Percentiles rank a stretch among this genome's conserved stretches.
Conservation (phyloP, 2,329 filamentous ascomycete genomes). For the Hysterium pulicare region DNA sequence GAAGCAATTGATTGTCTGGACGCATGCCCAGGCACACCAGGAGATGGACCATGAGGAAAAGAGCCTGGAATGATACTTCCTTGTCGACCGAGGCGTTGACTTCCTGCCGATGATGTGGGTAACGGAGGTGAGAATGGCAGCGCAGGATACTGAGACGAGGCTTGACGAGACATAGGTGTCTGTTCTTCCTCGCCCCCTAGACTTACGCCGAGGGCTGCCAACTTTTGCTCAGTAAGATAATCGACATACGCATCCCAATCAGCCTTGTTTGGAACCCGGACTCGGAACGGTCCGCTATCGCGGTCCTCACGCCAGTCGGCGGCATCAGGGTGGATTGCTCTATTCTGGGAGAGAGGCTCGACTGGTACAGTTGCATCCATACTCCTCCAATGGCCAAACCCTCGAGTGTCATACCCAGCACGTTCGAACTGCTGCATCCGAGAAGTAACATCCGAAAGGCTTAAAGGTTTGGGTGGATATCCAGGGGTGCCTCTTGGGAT, state of each 20-base stretch:
- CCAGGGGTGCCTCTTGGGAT: constrained; percentile 40
- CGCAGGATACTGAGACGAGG: constrained; percentile 70
- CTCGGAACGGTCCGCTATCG: constrained; percentile 52
- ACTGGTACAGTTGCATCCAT: constrained; percentile 22
- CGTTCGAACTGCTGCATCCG: constrained; percentile 67
- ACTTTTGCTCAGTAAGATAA: constrained; percentile 82
- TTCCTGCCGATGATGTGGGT: constrained; percentile 73
- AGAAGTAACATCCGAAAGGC: constrained; percentile 52
- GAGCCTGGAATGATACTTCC: constrained; percentile 55
- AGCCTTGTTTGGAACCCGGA: constrained; percentile 68
- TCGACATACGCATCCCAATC: constrained; percentile 78
- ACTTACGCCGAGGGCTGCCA: constrained; percentile 85
- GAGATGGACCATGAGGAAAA: constrained; percentile 57
- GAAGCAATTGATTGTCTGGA: constrained; percentile 65
- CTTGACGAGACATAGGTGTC: constrained; percentile 65
- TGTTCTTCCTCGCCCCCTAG: constrained; percentile 68
- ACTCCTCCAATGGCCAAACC: constrained; percentile 63
- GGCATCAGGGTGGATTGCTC: constrained; percentile 63
- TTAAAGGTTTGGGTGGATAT: constrained; percentile 43
- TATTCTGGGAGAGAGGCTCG: constrained; percentile 53
- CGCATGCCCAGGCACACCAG: constrained; percentile 56
- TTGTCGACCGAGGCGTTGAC: constrained; percentile 58
- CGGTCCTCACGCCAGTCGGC: constrained; percentile 58
- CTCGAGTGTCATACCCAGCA: constrained; percentile 64
- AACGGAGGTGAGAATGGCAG: constrained; percentile 81